Percentiles rank a stretch among this genome's conserved stretches.
Conservation (phyloP, 2,329 filamentous ascomycete species). For the Trichoderma sp. region DNA sequence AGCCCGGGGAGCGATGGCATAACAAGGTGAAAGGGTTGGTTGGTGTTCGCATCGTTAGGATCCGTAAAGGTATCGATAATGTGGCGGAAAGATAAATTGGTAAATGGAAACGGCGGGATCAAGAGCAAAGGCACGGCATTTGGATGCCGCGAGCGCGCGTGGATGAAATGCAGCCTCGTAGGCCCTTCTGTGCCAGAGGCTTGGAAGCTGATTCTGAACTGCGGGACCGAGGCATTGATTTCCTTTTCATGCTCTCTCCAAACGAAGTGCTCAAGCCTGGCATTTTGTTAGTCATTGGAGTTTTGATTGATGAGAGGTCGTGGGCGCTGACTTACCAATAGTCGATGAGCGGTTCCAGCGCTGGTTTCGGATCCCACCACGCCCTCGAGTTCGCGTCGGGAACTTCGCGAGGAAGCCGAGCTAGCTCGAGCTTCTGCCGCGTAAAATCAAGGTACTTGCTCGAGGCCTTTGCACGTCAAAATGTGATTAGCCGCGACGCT, state of each 20-base stretch:
- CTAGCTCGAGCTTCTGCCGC: slow-evolving; percentile 63
- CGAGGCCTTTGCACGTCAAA: slow-evolving; percentile 50
- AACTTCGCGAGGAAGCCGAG: slow-evolving; percentile 60
- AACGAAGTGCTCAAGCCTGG: slow-evolving; percentile 63
- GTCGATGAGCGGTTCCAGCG: slow-evolving; percentile 63
- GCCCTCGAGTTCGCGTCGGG: slow-evolving; percentile 45
- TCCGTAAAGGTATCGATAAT: slow-evolving; percentile 54
- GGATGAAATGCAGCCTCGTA: slow-evolving; percentile 63
- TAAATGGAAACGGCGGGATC: slow-evolving; percentile 63
- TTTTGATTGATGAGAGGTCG: not conserved
- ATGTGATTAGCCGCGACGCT: not conserved
- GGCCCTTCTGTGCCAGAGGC: slow-evolving; percentile 39
- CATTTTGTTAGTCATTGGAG: not conserved
- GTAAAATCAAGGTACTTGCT: slow-evolving; percentile 66
- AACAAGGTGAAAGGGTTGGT: slow-evolving; percentile 63
- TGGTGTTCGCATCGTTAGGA: slow-evolving; percentile 43
- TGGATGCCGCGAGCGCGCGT: slow-evolving; percentile 51
- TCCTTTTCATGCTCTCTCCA: slow-evolving; percentile 59
- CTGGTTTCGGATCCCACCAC: slow-evolving; percentile 59
- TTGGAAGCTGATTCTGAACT: slow-evolving; percentile 58
- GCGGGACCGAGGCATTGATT: slow-evolving; percentile 59
- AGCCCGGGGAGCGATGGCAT: slow-evolving; percentile 64
- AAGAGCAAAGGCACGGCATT: slow-evolving; percentile 62
- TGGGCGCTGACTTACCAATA: slow-evolving; percentile 50
- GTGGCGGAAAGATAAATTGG: slow-evolving; percentile 58